Conservation (phyloP, 805 yeast genomes). For the Kodamaea restingae region DNA sequence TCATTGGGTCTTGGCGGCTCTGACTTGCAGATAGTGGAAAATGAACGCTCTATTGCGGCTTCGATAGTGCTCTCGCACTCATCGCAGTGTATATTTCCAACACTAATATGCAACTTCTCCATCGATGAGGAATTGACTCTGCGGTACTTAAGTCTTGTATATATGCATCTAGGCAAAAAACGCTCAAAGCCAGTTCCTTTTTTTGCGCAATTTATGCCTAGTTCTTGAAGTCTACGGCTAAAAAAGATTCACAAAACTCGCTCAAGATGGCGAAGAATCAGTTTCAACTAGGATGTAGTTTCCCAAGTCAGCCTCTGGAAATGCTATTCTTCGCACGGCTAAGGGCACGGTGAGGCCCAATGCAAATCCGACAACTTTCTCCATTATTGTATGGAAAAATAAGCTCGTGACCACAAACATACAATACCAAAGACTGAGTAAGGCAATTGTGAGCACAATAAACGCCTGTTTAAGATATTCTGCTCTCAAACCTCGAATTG, state of each 20-base stretch:
- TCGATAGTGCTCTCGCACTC: conserved; percentile 44
- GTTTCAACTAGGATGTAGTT: too few relatives aligned
- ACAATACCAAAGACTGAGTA: conserved; percentile 33
- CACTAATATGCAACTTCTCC: conserved; percentile 19
- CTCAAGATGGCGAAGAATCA: too few relatives aligned
- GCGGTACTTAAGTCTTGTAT: too few relatives aligned
- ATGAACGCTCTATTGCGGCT: conserved; percentile 20
- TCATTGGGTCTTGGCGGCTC: conserved; percentile 12
- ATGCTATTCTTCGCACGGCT: neutral
- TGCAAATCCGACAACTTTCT: conserved; percentile 41
- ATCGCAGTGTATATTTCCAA: conserved; percentile 53
- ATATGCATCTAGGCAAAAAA: conserved; percentile 5
- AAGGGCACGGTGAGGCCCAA: conserved; percentile 29
- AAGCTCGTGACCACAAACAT: conserved; percentile 43
- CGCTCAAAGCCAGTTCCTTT: conserved; percentile 1
- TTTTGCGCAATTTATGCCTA: neutral
- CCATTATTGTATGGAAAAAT: conserved; percentile 47
- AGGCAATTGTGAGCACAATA: conserved; percentile 6
- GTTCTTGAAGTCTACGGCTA: neutral
- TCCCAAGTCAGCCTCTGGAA: too few relatives aligned
- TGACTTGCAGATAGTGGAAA: conserved; percentile 10
- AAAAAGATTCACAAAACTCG: neutral
- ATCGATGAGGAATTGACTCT: conserved; percentile 10
- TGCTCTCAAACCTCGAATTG: neutral
- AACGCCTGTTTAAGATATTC: neutral